Evolutionary conservation across 352 stramenopile genomes (phyloP).

Genomic region (Phytophthora pinifolia): DNA sequence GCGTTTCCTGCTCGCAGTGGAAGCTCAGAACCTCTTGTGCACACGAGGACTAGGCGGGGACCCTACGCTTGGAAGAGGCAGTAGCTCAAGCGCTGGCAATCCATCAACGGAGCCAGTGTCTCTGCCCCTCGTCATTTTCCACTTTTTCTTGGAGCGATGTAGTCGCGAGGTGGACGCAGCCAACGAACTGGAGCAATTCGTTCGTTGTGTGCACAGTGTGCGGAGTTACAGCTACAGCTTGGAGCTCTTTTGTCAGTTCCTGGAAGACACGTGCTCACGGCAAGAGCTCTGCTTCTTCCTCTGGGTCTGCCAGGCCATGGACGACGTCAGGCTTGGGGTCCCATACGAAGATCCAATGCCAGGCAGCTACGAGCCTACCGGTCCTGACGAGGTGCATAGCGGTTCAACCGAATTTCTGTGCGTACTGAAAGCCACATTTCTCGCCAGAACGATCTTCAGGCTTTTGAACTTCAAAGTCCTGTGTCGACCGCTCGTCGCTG

Average conservation of each 20-base stretch:
- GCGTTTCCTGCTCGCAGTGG: conserved; percentile 52
- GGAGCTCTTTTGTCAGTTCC: conserved; percentile 60
- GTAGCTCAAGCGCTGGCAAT: conserved; percentile 5
- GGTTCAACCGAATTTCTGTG: conserved; percentile 35
- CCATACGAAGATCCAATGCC: conserved; percentile 37
- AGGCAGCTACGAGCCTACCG: not conserved
- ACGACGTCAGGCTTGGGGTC: conserved; percentile 46
- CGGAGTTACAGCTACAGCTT: conserved; percentile 33
- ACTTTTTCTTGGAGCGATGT: conserved; percentile 61
- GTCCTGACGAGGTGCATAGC: not conserved
- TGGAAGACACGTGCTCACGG: conserved; percentile 34
- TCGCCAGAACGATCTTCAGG: conserved; percentile 51
- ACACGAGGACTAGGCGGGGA: conserved; percentile 18
- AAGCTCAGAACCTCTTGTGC: conserved; percentile 32
- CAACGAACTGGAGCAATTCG: conserved; percentile 36
- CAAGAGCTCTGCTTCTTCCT: conserved; percentile 60
- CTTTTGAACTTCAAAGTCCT: conserved; percentile 42
- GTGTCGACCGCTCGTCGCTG: conserved; percentile 11
- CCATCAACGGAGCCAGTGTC: conserved; percentile 17
- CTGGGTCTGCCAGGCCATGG: conserved; percentile 53
- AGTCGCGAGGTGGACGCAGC: conserved; percentile 33
- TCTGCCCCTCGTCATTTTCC: conserved; percentile 38
- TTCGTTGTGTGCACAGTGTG: conserved; percentile 36
- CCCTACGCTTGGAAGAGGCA: conserved; percentile 1
- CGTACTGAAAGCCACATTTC: conserved; percentile 52